Percentiles rank a stretch among this genome's conserved stretches.
phyloP scores from a whole-genome alignment of 352 stramenopile species.

The Pythium apleroticum region DNA sequence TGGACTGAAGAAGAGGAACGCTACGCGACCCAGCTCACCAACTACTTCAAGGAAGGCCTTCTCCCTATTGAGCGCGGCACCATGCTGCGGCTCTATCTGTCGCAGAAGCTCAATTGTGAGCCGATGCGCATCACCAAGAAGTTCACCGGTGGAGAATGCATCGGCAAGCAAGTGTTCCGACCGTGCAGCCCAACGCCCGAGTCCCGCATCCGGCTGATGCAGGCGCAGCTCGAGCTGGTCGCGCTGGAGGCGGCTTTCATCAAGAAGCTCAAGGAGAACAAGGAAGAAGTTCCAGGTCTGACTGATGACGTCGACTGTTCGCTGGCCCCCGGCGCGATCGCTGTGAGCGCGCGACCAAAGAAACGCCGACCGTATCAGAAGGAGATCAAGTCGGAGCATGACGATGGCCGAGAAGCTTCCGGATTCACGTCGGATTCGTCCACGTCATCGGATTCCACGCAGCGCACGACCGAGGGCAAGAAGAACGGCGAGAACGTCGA shows the following conservation, averaged over 20 bases:
- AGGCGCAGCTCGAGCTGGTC: constrained; percentile 73
- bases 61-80: constrained; percentile 83
- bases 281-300: constrained; percentile 54
- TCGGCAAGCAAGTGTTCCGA: constrained; percentile 89
- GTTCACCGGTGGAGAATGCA: constrained; percentile 89
- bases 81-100: constrained; percentile 90
- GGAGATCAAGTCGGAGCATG: constrained; percentile 14
- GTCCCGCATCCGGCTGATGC: constrained; percentile 63
- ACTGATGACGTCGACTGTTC: constrained; percentile 52
- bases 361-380: constrained; percentile 32
- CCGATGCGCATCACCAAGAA: constrained; percentile 94
- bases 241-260: constrained; percentile 74
- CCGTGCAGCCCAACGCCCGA: constrained; percentile 70
- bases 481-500: constrained; percentile 40
- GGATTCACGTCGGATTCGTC: constrained; percentile 41
- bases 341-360: constrained; percentile 32
- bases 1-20: constrained; percentile 83
- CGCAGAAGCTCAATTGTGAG: constrained; percentile 91
- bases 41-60: constrained; percentile 86
- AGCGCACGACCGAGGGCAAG: constrained; percentile 14
- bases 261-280: constrained; percentile 78
- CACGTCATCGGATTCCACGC: constrained; percentile 24
- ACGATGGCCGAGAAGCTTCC: constrained; percentile 26
- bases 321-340: constrained; percentile 25
- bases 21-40: constrained; percentile 71